phyloP scores from a whole-genome alignment of 2,329 filamentous ascomycete species.

The Monosporascus sp. region DNA sequence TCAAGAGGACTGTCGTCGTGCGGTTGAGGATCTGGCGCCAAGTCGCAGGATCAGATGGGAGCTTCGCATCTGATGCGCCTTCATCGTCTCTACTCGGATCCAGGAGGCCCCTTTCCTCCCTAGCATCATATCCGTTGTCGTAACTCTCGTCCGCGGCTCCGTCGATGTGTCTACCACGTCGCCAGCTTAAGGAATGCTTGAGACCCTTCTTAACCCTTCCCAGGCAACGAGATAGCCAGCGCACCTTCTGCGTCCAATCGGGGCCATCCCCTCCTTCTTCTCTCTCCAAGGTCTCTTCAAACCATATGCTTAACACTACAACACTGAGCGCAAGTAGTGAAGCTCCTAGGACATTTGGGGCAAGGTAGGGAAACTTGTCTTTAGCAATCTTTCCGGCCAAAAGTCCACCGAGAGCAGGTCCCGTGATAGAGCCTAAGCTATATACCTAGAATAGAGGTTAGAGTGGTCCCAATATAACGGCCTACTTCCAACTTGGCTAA shows the following conservation, averaged over 20 bases:
- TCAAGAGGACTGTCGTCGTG: slow-evolving; percentile 75
- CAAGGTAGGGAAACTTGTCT: slow-evolving; percentile 72
- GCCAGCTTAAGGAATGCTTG: slow-evolving; percentile 21
- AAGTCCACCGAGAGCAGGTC: slow-evolving; percentile 83
- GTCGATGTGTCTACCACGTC: slow-evolving; percentile 13
- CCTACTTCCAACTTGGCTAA: too few relatives aligned
- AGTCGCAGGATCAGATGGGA: slow-evolving; percentile 40
- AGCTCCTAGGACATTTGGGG: slow-evolving; percentile 77
- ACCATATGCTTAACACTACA: slow-evolving; percentile 67
- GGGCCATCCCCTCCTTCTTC: slow-evolving; percentile 32
- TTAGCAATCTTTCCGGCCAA: slow-evolving; percentile 60
- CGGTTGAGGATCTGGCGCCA: slow-evolving; percentile 64
- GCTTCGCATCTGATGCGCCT: slow-evolving; percentile 36
- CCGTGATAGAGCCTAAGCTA: slow-evolving; percentile 87
- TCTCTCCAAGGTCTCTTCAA: slow-evolving; percentile 75
- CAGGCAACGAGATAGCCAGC: slow-evolving; percentile 26
- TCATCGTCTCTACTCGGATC: slow-evolving; percentile 30
- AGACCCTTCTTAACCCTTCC: slow-evolving; percentile 11
- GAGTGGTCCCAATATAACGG: too few relatives aligned
- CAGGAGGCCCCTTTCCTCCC: slow-evolving; percentile 20
- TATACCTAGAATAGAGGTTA: slow-evolving; percentile 49
- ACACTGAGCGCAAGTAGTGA: slow-evolving; percentile 67
- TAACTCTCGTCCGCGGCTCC: slow-evolving; percentile 12
- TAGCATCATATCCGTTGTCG: slow-evolving; percentile 16
- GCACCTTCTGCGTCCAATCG: slow-evolving; percentile 25